Evolutionary conservation across 192 early-diverging fungal species (phyloP).

Genomic region (Entomortierella parvispora): DNA sequence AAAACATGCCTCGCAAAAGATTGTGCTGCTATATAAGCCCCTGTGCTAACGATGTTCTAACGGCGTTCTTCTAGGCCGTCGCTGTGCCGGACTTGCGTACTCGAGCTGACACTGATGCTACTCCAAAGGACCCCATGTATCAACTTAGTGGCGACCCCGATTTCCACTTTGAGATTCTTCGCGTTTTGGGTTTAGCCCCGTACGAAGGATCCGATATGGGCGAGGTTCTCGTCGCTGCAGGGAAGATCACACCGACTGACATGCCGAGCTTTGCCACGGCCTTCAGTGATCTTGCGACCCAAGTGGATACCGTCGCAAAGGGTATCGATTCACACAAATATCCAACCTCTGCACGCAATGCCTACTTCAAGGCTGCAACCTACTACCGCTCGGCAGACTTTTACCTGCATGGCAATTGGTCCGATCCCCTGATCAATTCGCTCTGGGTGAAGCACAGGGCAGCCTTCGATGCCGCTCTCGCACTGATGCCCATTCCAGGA

Average conservation of each 20-base stretch:
- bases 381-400: slow-evolving; percentile 31
- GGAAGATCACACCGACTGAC: slow-evolving; percentile 10
- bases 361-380: slow-evolving; percentile 31
- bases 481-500: slow-evolving; percentile 24
- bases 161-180: slow-evolving; percentile 28
- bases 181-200: slow-evolving; percentile 21
- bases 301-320: slow-evolving; percentile 13
- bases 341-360: slow-evolving; percentile 31
- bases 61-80: slow-evolving; percentile 18
- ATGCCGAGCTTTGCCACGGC: slow-evolving; percentile 18
- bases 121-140: slow-evolving; percentile 24
- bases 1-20: slow-evolving; percentile 4
- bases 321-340: slow-evolving; percentile 21
- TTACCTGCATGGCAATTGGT: slow-evolving; percentile 33
- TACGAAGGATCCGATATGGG: slow-evolving; percentile 30
- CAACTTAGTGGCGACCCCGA: slow-evolving; percentile 20
- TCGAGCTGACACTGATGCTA: slow-evolving; percentile 21
- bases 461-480: slow-evolving; percentile 19
- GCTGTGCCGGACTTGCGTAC: slow-evolving; percentile 26
- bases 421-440: slow-evolving; percentile 26
- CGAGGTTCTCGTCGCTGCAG: slow-evolving; percentile 31
- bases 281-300: slow-evolving; percentile 27
- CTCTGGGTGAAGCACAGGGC: slow-evolving; percentile 23
- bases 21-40: slow-evolving; percentile 15
- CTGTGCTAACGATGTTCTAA: slow-evolving; percentile 11